Evolutionary conservation across 768 basidiomycete species (phyloP).

Genomic region (Leccinum pellstonianum): DNA sequence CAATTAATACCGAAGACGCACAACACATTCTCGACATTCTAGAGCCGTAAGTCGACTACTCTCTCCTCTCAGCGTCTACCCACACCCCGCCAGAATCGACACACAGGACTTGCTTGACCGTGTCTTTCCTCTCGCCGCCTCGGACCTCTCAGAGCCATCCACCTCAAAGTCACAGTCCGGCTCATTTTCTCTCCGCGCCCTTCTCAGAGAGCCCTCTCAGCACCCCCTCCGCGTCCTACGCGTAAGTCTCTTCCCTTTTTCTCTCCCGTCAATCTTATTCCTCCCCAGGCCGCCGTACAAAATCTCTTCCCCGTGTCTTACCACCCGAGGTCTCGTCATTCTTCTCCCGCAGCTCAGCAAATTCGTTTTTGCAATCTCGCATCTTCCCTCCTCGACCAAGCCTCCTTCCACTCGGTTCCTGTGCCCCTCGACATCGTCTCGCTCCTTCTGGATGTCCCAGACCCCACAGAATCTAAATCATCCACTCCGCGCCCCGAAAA

Average conservation of each 20-base stretch:
- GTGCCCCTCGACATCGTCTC: slow-evolving; percentile 47
- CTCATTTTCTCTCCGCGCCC: slow-evolving; percentile 51
- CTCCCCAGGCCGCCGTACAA: slow-evolving; percentile 57
- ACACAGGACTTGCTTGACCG: slow-evolving; percentile 77
- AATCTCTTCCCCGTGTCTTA: slow-evolving; percentile 69
- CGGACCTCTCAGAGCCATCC: slow-evolving; percentile 39
- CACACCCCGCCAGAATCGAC: slow-evolving; percentile 50
- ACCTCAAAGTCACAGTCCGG: slow-evolving; percentile 36
- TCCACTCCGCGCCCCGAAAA: slow-evolving; percentile 23
- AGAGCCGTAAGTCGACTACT: slow-evolving; percentile 42
- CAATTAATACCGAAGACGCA: slow-evolving; percentile 45
- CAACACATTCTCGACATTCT: slow-evolving; percentile 59
- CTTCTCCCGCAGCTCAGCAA: slow-evolving; percentile 65
- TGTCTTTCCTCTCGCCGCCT: slow-evolving; percentile 57
- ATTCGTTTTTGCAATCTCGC: slow-evolving; percentile 75
- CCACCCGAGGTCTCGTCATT: slow-evolving; percentile 60
- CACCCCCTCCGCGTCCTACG: slow-evolving; percentile 56
- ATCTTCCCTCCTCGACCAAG: slow-evolving; percentile 67
- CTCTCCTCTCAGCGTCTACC: background rate
- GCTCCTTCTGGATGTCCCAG: slow-evolving; percentile 35
- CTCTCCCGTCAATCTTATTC: slow-evolving; percentile 5
- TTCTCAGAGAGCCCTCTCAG: slow-evolving; percentile 52
- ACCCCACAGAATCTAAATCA: slow-evolving; percentile 25
- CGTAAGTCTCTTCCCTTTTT: slow-evolving; percentile 41
- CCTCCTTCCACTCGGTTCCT: slow-evolving; percentile 49